These are phyloP conservation scores for Mortierella sp. DNA, from an alignment of 371 early-diverging fungal genomes.

Conservation along the genomic window DNA sequence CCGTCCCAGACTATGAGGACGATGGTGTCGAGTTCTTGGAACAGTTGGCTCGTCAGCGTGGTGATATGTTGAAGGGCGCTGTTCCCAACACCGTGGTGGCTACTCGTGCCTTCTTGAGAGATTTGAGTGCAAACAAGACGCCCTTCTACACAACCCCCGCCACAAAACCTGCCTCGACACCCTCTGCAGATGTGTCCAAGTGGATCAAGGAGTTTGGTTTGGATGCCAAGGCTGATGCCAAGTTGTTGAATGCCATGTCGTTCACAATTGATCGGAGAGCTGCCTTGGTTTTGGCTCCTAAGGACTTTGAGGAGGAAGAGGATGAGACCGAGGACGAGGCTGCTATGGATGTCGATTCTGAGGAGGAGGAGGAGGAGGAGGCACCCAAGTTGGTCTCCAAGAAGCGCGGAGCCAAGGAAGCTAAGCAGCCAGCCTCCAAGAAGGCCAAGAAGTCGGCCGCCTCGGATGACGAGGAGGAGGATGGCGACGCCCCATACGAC, in stretches of 20 bases:
- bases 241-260: slow-evolving; percentile 1
- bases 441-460: slow-evolving; percentile 21
- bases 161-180: background rate
- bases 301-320: slow-evolving; percentile 6
- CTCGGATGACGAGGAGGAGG: slow-evolving; percentile 8
- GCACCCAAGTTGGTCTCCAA: background rate
- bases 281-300: background rate
- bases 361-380: background rate
- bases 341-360: background rate
- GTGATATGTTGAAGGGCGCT: slow-evolving; percentile 8
- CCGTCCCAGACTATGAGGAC: slow-evolving; percentile 8
- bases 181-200: too few species aligned
- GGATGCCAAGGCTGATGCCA: background rate
- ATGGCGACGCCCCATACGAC: slow-evolving; percentile 44
- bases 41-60: slow-evolving; percentile 8
- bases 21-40: slow-evolving; percentile 11
- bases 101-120: slow-evolving; percentile 9
- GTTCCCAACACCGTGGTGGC: slow-evolving; percentile 7
- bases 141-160: slow-evolving; percentile 12
- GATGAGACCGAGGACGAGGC: slow-evolving; percentile 6
- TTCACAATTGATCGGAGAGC: background rate
- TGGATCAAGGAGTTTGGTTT: slow-evolving; percentile 12
- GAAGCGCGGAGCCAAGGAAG: slow-evolving; percentile 33
- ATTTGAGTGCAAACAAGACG: slow-evolving; percentile 4
- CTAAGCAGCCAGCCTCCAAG: slow-evolving; percentile 28